Percentiles rank a stretch among this genome's conserved stretches.
These are phyloP conservation scores for Magnaporthiopsis rhizophila DNA, from an alignment of 2,329 filamentous ascomycete species.

Conservation along the genomic window DNA sequence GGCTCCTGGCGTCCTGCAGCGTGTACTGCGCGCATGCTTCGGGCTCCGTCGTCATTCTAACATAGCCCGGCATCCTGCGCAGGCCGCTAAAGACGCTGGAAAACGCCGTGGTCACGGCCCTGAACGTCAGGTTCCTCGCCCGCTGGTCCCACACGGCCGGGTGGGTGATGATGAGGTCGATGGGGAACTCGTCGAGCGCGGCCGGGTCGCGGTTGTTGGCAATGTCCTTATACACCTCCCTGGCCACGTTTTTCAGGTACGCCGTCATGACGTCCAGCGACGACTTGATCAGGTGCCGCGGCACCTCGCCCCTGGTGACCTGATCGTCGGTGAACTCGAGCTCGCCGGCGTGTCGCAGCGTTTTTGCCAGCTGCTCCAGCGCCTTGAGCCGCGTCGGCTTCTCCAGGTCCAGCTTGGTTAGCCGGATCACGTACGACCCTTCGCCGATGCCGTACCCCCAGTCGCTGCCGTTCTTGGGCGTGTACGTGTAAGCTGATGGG, in stretches of 20 bases:
- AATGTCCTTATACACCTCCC: neutral
- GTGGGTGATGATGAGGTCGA: conserved; percentile 7
- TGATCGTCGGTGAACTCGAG: neutral
- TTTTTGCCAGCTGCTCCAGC: neutral
- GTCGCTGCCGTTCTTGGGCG: neutral
- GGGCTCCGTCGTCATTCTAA: conserved; percentile 3
- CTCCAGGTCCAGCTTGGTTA: conserved; percentile 6
- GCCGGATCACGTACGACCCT: neutral
- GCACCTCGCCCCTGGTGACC: neutral
- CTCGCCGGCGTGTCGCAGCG: neutral
- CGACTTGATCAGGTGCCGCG: conserved; percentile 1
- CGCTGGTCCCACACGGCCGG: conserved; percentile 4
- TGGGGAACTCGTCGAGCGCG: neutral
- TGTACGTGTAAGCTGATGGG: conserved; percentile 3
- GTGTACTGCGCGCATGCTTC: conserved; percentile 6
- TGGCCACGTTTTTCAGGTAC: conserved; percentile 1
- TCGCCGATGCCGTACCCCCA: conserved; percentile 6
- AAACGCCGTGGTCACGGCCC: conserved; percentile 1
- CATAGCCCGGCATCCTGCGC: neutral
- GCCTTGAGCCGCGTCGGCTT: neutral
- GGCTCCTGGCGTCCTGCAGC: conserved; percentile 7
- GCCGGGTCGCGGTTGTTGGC: neutral
- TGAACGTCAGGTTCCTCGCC: conserved; percentile 5
- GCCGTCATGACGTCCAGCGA: neutral
- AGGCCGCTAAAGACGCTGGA: neutral